A percentile compares a stretch with the other conserved stretches of the same genome.
phyloP scores from a whole-genome alignment of 177 flowering plant species.

The Vitis hybrid region DNA sequence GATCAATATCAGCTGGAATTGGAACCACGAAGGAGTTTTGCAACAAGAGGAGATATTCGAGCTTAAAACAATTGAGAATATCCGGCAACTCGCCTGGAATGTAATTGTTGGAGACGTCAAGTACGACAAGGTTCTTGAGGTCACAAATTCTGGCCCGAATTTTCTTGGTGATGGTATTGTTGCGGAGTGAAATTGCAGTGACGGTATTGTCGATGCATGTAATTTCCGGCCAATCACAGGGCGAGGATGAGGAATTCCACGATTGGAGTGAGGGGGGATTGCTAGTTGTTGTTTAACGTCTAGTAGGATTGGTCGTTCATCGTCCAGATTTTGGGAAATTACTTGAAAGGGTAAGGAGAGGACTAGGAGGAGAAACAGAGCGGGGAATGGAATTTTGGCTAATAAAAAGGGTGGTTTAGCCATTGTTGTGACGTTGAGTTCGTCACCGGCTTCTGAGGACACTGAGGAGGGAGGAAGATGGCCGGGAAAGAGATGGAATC shows the following conservation, averaged over 20 bases:
- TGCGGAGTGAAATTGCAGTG: slow-evolving; percentile 26
- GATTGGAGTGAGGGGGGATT: slow-evolving; percentile 32
- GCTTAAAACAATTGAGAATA: slow-evolving; percentile 33
- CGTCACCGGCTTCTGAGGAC: too few species aligned
- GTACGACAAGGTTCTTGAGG: slow-evolving; percentile 27
- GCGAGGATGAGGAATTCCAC: slow-evolving; percentile 46
- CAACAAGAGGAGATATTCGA: slow-evolving; percentile 34
- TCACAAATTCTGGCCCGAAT: slow-evolving; percentile 38
- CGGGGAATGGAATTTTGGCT: not conserved
- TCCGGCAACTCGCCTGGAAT: slow-evolving; percentile 42
- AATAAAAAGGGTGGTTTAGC: not conserved
- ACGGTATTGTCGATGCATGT: slow-evolving; percentile 27
- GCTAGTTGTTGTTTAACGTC: slow-evolving; percentile 28
- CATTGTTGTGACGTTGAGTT: slow-evolving; percentile 16
- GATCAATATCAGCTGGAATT: slow-evolving; percentile 37
- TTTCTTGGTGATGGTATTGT: slow-evolving; percentile 19
- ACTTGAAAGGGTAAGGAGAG: slow-evolving; percentile 21
- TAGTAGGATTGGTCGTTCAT: slow-evolving; percentile 30
- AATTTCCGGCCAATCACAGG: slow-evolving; percentile 49
- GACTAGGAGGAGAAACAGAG: slow-evolving; percentile 17
- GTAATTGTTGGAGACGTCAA: slow-evolving; percentile 34
- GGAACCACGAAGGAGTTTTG: slow-evolving; percentile 43
- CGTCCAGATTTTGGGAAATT: slow-evolving; percentile 27
- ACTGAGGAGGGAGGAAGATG: too few species aligned
- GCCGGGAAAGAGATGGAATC: too few species aligned